Base-by-base conservation (phyloP, 352 stramenopile genomes). In the Pythium sp. region DNA sequence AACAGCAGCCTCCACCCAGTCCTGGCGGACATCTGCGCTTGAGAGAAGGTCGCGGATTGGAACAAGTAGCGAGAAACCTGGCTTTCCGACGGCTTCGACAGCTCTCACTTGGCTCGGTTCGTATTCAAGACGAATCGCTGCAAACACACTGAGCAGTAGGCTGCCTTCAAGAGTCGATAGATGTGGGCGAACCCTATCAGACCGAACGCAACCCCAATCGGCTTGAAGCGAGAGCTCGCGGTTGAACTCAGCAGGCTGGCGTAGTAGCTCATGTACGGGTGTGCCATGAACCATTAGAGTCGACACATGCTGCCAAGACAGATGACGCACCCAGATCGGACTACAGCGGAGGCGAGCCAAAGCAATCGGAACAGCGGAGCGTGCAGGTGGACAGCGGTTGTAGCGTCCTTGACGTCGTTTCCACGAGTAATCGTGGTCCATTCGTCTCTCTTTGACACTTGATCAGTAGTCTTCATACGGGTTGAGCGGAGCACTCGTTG, bases 241-340 rank as follows among this genome's bases (percentile, higher is more conserved):
- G 20, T 51, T 14, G 76, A 64, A 0, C 58, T 66, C 15, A 83
- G 61, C 18, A 86, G 38, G n/a, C 77, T 64, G 1, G 72, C 54
- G 64, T 86, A 86, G 70, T 84, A 87, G 51, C 53, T 55, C 56
- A 83, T 72, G 49, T 72, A 81, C 26, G 77, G 70, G 14, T 76
- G 71, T 36, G 76, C 69, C 56, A 82, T 68, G 8, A 76, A 64
- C 66, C 71, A 73, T 53, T 84, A 73, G 0, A 80, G 55, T 1
- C 73, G 67, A 1, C 62, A 62, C 1, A 51, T 58, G 0, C 15
- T n/a, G 20, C 75, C 36, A 14, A 81, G 72, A 14, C 74, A 83
- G 0, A 63, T 14, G 30, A 67, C 63, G 28, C 75, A 77, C 4
- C 64, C 26, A 0, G 32, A 26, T 7, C 54, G 69, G 22, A 54